phyloP scores from a whole-genome alignment of 306 rosid genomes.

The Dalbergia cochinchinensis region DNA sequence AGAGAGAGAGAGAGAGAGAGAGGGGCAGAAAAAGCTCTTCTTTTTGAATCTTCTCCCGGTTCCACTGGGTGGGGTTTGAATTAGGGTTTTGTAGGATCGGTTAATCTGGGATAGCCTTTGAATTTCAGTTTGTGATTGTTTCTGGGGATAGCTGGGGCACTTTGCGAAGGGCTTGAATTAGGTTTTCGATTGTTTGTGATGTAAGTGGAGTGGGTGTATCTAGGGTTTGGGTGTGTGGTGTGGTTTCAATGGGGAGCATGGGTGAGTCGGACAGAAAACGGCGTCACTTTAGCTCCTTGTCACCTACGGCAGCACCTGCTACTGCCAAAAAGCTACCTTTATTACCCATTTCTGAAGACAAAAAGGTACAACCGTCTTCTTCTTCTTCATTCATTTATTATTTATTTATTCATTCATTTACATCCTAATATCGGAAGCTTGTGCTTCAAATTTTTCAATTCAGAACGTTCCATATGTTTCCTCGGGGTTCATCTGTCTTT shows the following conservation, averaged over 20 bases:
- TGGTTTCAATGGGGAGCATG: conserved; percentile 89
- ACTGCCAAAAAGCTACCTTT: conserved; percentile 77
- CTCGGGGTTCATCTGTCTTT: neutral
- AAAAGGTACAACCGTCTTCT: conserved; percentile 67
- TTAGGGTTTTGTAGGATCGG: conserved; percentile 67
- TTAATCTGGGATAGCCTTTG: conserved; percentile 28
- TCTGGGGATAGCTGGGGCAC: conserved; percentile 29
- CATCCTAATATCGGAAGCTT: neutral
- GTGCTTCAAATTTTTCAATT: conserved; percentile 37
- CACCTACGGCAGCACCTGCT: conserved; percentile 72
- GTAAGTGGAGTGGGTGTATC: conserved; percentile 57
- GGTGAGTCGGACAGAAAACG: conserved; percentile 91
- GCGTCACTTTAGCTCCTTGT: conserved; percentile 86
- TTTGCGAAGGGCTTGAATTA: conserved; percentile 24
- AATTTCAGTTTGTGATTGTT: conserved; percentile 26
- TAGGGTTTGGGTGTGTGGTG: conserved; percentile 63
- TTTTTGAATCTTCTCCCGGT: neutral
- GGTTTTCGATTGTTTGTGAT: conserved; percentile 47
- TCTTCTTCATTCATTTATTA: conserved; percentile 21
- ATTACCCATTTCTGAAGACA: conserved; percentile 82
- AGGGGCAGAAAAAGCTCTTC: neutral
- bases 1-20: conserved; percentile 24
- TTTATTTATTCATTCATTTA: neutral
- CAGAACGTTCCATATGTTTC: neutral
- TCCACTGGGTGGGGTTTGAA: conserved; percentile 48